These are phyloP conservation scores for Mallotus japonicus DNA, from an alignment of 441 rosid genomes.

Conservation along the genomic window DNA sequence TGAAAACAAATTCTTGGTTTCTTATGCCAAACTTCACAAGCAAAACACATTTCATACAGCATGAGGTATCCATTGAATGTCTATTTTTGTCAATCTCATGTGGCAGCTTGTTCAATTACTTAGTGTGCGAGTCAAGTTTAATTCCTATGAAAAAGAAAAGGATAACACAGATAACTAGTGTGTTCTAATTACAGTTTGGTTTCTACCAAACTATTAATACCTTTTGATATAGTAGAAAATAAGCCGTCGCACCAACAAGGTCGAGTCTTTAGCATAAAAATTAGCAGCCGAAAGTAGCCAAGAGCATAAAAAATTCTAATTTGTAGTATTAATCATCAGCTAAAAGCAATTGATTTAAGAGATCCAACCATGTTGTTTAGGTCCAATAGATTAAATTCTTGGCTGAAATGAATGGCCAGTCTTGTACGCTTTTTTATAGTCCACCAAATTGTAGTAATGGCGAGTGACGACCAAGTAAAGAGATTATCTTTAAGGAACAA, in stretches of 20 bases:
- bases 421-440: conserved; percentile 35
- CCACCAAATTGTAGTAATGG: conserved; percentile 51
- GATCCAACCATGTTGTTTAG: background rate
- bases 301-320: background rate
- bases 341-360: background rate
- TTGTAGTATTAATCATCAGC: background rate
- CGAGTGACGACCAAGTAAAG: conserved; percentile 83
- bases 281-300: background rate
- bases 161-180: background rate
- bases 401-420: conserved; percentile 24
- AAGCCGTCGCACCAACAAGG: background rate
- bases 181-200: background rate
- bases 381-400: background rate
- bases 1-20: background rate
- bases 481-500: conserved; percentile 22
- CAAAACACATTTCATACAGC: background rate
- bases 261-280: background rate
- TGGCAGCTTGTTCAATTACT: conserved; percentile 5
- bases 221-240: background rate
- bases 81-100: background rate
- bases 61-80: background rate
- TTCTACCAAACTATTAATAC: background rate
- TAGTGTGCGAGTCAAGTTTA: conserved; percentile 21
- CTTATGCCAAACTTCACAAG: background rate
- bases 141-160: background rate